phyloP scores from a whole-genome alignment of 495 filamentous ascomycete genomes.

The Rusavskia elegans region DNA sequence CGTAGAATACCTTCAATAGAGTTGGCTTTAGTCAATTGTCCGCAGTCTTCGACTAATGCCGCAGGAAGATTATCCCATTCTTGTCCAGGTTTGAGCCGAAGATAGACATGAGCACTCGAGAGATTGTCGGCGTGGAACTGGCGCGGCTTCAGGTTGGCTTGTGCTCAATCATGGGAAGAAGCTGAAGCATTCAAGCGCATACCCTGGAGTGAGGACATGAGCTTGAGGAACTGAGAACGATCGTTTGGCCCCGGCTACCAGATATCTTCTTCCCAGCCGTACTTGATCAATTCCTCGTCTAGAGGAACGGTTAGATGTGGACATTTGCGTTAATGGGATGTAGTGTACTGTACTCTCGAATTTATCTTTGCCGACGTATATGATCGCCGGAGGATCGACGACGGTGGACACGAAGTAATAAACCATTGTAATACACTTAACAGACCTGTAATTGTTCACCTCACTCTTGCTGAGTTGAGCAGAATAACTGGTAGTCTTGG shows the following conservation, averaged over 20 bases:
- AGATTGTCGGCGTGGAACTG: slow-evolving; percentile 97
- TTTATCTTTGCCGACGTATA: slow-evolving; percentile 98
- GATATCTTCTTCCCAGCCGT: slow-evolving; percentile 86
- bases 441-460: too few species aligned
- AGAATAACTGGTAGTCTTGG: too few species aligned
- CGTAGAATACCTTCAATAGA: slow-evolving; percentile 69
- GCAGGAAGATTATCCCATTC: slow-evolving; percentile 70
- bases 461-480: too few species aligned
- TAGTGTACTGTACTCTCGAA: slow-evolving; percentile 69
- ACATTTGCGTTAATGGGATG: slow-evolving; percentile 1
- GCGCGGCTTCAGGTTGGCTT: background rate
- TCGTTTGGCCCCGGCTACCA: slow-evolving; percentile 40
- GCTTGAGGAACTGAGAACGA: background rate
- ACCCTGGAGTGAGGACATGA: slow-evolving; percentile 6
- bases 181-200: background rate
- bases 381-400: slow-evolving; percentile 57
- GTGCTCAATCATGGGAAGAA: background rate
- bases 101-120: slow-evolving; percentile 89
- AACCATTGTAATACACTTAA: slow-evolving; percentile 78
- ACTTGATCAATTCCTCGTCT: slow-evolving; percentile 95
- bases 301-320: slow-evolving; percentile 10
- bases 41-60: slow-evolving; percentile 69
- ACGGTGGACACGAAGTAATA: slow-evolving; percentile 87
- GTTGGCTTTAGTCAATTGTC: slow-evolving; percentile 93
- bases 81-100: slow-evolving; percentile 66